These are phyloP conservation scores for Camellia lanceoleosa DNA, from an alignment of 148 eudicot species.

Conservation along the genomic window DNA sequence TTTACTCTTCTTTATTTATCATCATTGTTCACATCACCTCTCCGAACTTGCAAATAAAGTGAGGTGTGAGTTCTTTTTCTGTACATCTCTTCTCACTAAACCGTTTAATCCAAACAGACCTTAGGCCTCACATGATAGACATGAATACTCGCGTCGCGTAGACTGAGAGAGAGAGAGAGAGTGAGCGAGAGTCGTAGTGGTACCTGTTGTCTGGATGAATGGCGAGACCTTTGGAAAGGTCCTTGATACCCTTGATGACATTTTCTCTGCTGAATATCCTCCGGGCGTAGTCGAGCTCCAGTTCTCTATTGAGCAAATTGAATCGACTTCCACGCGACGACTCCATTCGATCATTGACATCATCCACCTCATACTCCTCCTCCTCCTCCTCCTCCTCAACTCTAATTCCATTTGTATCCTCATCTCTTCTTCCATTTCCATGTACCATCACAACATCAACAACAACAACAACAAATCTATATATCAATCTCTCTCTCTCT, in stretches of 20 bases:
- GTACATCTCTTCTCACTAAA: too few species aligned
- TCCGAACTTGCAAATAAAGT: too few species aligned
- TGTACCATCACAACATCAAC: background rate
- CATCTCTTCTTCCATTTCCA: slow-evolving; percentile 3
- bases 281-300: slow-evolving; percentile 24
- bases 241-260: slow-evolving; percentile 44
- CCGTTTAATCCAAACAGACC: too few species aligned
- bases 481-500: background rate
- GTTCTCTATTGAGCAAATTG: slow-evolving; percentile 42
- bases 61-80: too few species aligned
- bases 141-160: too few species aligned
- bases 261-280: slow-evolving; percentile 41
- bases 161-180: background rate
- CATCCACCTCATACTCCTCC: slow-evolving; percentile 42
- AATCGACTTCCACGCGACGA: slow-evolving; percentile 50
- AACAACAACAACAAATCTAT: background rate
- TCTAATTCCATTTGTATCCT: background rate
- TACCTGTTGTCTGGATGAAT: slow-evolving; percentile 70
- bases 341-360: slow-evolving; percentile 33
- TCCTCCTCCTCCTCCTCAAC: background rate
- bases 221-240: slow-evolving; percentile 39
- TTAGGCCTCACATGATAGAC: too few species aligned
- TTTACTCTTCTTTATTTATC: too few species aligned
- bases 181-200: background rate
- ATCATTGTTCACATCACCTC: too few species aligned